Base-by-base conservation (phyloP, 139 green algal genomes). In the Micractinium conductrix region DNA sequence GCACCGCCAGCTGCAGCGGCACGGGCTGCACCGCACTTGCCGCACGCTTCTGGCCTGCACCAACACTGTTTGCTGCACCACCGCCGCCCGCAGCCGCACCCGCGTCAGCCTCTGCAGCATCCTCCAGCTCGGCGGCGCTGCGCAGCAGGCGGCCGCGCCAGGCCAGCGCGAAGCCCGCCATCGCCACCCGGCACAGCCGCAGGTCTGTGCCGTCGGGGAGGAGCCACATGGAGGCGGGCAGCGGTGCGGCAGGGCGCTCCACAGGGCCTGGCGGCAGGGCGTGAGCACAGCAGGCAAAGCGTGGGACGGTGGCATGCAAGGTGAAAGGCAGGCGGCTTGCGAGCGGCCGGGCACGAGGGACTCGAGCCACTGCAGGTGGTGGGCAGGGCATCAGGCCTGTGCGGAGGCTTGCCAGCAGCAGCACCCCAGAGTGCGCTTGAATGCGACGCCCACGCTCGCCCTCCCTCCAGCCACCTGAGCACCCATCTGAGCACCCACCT, bases 141-240 rank as follows among this genome's bases (percentile, higher is more conserved):
- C 45, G 78, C 60, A 83, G 78, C 78, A 75, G 50, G 42, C 43
- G 40, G 19, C 78, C 78, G 4, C 28, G 4, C 5, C 44, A 45
- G 3, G 72, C 40, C 14, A 85, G 80, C 26, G 24, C 80, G 4
- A 85, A 72, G 1, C 80, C 80, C 14, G 70, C 70, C 69, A 85
- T 73, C 16, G 50, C 80, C 38, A 85, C 53, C 22, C 80, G 80
- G 80, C 80, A 85, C 1, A 85, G 69, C 33, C 80, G 69, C 50
- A 85, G 45, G 70, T 85, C 80, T 4, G 79, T 71, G 21, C 40
- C 80, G 62, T 78, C 70, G 7, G 71, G 70, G 17, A 85, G 80
- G 33, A 53, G 69, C 45, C 53, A 85, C 80, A 85, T 85, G 12
- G 80, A 72, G 24, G 28, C 8, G 0, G 80, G 80, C 16, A 80